Base-by-base conservation (phyloP, 2,329 filamentous ascomycete species). In the Aspergillus aculeatinus region DNA sequence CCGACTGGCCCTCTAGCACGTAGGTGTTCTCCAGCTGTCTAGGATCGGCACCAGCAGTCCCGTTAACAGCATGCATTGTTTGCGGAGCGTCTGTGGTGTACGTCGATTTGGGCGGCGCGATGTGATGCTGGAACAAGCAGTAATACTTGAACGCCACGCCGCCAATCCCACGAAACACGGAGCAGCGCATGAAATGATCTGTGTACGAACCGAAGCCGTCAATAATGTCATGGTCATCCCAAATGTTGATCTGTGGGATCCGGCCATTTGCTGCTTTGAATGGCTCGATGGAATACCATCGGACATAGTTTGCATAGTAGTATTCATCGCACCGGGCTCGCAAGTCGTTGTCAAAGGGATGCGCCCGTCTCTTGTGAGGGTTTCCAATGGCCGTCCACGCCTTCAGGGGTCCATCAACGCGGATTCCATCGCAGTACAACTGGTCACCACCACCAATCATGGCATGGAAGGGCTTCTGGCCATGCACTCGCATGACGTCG, bases 371-470 rank as follows among this genome's bases (percentile, higher is more conserved):
- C 75, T 86, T 87, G 66, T 82, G 80, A 0, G 86, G 86, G 65
- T 86, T 88, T 27, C 67, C 66, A 65, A 88, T 88, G 51, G 80
- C 77, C 0, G 86, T 87, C 86, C 86, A 89, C 5, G 77, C 70
- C 68, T 86, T 86, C 63, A 98, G 78, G 1, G 94, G 94, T 0
- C 93, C 94, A 55, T 88, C 81, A 1, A 96, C 91, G 63, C 94
- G 85, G 65, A 98, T 91, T 25, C 90, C 91, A 58, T 88, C 86
- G 65, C 88, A 88, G 76, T 89, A 89, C 66, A 88, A 87, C 77
- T 97, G 94, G 72, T 98, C 94, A 60, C 94, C 94, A 59, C 94
- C 94, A 55, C 94, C 94, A 63, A 97, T 85, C 88, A 89, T 90
- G 65, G 87, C 83, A 69, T 87, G 85, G 72, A 88, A 87, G 7